Evolutionary conservation across 257 asterid species (phyloP).

Genomic region (Thymus mandschuricus): DNA sequence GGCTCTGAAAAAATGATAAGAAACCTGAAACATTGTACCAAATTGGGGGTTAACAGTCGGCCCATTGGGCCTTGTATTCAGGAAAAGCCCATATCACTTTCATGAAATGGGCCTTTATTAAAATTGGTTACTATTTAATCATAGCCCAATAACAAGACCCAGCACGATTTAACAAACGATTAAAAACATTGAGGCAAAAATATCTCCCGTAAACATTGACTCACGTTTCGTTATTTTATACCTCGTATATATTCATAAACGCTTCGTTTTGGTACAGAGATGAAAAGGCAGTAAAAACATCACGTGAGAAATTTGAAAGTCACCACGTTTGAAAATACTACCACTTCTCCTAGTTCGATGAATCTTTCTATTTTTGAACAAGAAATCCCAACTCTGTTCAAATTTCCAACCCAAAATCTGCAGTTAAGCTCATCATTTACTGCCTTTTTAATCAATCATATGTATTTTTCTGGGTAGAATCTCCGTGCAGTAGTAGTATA

Average conservation of each 20-base stretch:
- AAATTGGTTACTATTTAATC: no score
- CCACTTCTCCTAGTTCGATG: not conserved
- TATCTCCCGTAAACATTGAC: not conserved
- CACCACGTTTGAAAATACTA: conserved; percentile 22
- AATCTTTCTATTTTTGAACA: not conserved
- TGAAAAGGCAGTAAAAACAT: not conserved
- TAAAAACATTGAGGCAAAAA: not conserved
- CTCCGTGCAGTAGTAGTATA: not conserved
- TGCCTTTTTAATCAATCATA: not conserved
- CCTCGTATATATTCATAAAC: no score
- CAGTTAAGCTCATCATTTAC: conserved; percentile 1
- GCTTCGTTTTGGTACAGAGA: no score
- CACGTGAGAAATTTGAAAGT: conserved; percentile 19
- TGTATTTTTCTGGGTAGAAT: conserved; percentile 8
- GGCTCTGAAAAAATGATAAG: not conserved
- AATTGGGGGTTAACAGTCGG: no score
- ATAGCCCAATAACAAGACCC: no score
- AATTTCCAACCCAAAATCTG: not conserved
- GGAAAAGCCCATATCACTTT: no score
- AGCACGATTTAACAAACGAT: not conserved
- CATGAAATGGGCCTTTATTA: no score
- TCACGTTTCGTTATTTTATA: no score
- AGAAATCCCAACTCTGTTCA: conserved; percentile 5
- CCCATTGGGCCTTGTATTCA: no score
- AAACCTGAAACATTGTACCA: no score